These are phyloP conservation scores for Nitzschia inconspicua DNA, from an alignment of 108 stramenopile genomes.

Conservation along the genomic window DNA sequence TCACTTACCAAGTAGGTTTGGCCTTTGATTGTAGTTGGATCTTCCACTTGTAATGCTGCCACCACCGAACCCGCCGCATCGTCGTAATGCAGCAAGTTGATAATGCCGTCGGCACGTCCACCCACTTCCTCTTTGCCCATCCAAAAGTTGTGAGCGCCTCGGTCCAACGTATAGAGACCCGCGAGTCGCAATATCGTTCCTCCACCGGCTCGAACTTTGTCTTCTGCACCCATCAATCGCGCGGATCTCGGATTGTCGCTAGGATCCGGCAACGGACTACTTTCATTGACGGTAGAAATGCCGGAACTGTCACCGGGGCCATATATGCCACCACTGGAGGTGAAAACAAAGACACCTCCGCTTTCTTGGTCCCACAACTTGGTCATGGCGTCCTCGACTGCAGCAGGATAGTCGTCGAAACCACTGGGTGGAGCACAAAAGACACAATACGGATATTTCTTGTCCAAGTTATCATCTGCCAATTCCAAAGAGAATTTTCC, in stretches of 20 bases:
- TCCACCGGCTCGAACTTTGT: slow-evolving; percentile 32
- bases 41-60: slow-evolving; percentile 49
- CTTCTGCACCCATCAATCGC: slow-evolving; percentile 69
- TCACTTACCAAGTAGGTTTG: slow-evolving; percentile 80
- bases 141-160: slow-evolving; percentile 90
- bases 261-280: slow-evolving; percentile 36
- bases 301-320: slow-evolving; percentile 40
- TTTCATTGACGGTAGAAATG: slow-evolving; percentile 62
- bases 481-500: slow-evolving; percentile 8
- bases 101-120: slow-evolving; percentile 76
- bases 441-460: slow-evolving; percentile 70
- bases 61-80: slow-evolving; percentile 77
- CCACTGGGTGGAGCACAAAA: slow-evolving; percentile 91
- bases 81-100: slow-evolving; percentile 88
- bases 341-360: slow-evolving; percentile 79
- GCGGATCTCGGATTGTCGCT: slow-evolving; percentile 49
- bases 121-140: slow-evolving; percentile 50
- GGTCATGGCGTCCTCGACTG: slow-evolving; percentile 45
- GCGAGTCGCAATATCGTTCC: slow-evolving; percentile 72
- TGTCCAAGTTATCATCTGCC: slow-evolving; percentile 33
- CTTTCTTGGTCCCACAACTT: slow-evolving; percentile 37
- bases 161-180: slow-evolving; percentile 73
- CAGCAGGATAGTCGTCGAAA: slow-evolving; percentile 76
- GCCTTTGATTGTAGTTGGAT: slow-evolving; percentile 34
- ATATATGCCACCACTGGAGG: slow-evolving; percentile 78